A percentile compares a stretch with the other conserved stretches of the same genome.
Conservation (phyloP, 2,329 filamentous ascomycete species). For the Curvularia hawaiiensis region DNA sequence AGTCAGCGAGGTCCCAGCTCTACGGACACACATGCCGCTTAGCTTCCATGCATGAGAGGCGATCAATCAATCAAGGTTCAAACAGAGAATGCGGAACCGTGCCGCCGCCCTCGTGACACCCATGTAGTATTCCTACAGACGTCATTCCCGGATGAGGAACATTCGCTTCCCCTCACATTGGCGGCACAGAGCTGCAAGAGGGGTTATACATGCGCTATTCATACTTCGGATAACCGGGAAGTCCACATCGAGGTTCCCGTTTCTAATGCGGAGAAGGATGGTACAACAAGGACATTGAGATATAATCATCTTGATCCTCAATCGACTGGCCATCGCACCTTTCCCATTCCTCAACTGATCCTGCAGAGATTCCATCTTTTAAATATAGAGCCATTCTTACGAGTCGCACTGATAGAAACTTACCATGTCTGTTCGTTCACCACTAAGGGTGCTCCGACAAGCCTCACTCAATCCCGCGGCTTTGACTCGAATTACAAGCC, state of each 20-base stretch:
- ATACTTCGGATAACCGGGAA: slow-evolving; percentile 33
- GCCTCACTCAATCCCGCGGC: slow-evolving; percentile 20
- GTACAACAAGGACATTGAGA: slow-evolving; percentile 11
- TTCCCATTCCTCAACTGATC: neutral
- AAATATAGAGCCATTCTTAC: neutral
- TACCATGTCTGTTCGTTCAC: slow-evolving; percentile 32
- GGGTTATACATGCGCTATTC: slow-evolving; percentile 33
- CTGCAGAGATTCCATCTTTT: neutral
- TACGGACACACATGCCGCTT: slow-evolving; percentile 1
- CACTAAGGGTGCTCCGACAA: slow-evolving; percentile 28
- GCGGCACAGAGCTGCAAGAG: slow-evolving; percentile 25
- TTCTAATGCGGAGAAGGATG: slow-evolving; percentile 11
- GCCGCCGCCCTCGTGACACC: neutral
- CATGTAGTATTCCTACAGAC: neutral
- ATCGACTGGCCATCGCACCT: neutral
- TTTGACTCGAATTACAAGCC: slow-evolving; percentile 19
- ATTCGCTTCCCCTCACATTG: slow-evolving; percentile 8
- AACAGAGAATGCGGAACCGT: neutral
- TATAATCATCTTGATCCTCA: neutral
- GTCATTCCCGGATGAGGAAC: slow-evolving; percentile 20
- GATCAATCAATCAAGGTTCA: neutral
- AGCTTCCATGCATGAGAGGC: neutral
- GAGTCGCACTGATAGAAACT: neutral
- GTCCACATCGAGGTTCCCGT: slow-evolving; percentile 10
- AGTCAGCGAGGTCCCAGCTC: neutral